Evolutionary conservation across 768 basidiomycete species (phyloP).

Genomic region (Boletus coccyginus): DNA sequence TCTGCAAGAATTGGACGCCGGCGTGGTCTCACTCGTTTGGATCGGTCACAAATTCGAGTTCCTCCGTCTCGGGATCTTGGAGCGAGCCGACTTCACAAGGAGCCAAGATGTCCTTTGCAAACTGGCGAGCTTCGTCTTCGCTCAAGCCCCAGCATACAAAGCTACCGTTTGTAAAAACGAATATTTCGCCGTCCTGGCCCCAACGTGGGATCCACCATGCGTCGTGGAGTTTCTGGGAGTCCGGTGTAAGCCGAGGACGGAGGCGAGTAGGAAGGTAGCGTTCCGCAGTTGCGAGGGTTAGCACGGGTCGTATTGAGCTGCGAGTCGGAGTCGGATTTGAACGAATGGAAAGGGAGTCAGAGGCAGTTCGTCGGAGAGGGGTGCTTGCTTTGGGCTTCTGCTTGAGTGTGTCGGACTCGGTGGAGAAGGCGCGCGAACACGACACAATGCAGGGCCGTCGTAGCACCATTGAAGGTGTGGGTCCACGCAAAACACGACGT

Average conservation of each 20-base stretch:
- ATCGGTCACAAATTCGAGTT: conserved; percentile 90
- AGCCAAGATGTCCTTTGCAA: conserved; percentile 60
- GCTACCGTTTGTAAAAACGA: conserved; percentile 84
- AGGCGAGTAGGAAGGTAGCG: conserved; percentile 71
- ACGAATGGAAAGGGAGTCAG: conserved; percentile 83
- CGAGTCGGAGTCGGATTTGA: conserved; percentile 84
- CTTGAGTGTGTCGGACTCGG: conserved; percentile 34
- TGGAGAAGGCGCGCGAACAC: conserved; percentile 14
- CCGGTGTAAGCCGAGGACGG: conserved; percentile 50
- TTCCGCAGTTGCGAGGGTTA: conserved; percentile 83
- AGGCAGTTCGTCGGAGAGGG: conserved; percentile 76
- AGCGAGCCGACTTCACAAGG: conserved; percentile 64
- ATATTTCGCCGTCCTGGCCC: conserved; percentile 75
- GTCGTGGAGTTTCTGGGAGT: conserved; percentile 65
- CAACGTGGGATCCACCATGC: conserved; percentile 79
- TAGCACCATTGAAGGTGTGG: not conserved
- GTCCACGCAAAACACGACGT: conserved; percentile 7
- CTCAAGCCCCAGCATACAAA: conserved; percentile 89
- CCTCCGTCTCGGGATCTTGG: conserved; percentile 76
- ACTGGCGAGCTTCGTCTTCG: conserved; percentile 69
- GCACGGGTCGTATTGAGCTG: conserved; percentile 69
- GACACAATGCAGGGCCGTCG: not conserved
- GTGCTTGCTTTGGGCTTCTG: conserved; percentile 82
- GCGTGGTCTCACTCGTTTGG: conserved; percentile 65
- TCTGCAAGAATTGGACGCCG: not conserved